These are phyloP conservation scores for Malus hybrid DNA, from an alignment of 331 rosid genomes.

Conservation along the genomic window DNA sequence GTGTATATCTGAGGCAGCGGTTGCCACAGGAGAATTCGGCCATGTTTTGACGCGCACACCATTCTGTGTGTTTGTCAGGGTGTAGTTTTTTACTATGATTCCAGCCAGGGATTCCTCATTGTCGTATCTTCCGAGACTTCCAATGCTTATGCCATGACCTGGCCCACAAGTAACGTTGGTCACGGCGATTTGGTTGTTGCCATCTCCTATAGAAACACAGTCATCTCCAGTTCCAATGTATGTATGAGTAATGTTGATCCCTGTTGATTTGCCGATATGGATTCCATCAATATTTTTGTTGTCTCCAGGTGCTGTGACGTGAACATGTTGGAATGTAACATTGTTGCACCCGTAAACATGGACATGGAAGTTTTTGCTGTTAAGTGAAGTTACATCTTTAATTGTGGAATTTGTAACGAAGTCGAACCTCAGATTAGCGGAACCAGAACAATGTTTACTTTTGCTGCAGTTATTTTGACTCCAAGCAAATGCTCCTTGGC, in stretches of 20 bases:
- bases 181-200: background rate
- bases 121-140: background rate
- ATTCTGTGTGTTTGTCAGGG: background rate
- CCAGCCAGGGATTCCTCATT: background rate
- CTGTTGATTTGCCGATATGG: background rate
- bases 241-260: background rate
- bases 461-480: constrained; percentile 18
- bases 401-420: background rate
- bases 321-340: background rate
- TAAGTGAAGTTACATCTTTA: background rate
- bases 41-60: constrained; percentile 13
- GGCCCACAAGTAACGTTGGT: background rate
- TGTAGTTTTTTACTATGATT: background rate
- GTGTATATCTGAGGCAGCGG: constrained; percentile 6
- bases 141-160: constrained; percentile 9
- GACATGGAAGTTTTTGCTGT: constrained; percentile 3
- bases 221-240: constrained; percentile 11
- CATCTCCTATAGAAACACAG: constrained; percentile 5
- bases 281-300: constrained; percentile 10
- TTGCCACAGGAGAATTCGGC: constrained; percentile 11
- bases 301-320: background rate
- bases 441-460: background rate
- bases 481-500: constrained; percentile 40
- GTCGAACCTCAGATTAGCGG: background rate
- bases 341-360: background rate